Base-by-base conservation (phyloP, 2,329 filamentous ascomycete genomes). In the Fusarium luffae region DNA sequence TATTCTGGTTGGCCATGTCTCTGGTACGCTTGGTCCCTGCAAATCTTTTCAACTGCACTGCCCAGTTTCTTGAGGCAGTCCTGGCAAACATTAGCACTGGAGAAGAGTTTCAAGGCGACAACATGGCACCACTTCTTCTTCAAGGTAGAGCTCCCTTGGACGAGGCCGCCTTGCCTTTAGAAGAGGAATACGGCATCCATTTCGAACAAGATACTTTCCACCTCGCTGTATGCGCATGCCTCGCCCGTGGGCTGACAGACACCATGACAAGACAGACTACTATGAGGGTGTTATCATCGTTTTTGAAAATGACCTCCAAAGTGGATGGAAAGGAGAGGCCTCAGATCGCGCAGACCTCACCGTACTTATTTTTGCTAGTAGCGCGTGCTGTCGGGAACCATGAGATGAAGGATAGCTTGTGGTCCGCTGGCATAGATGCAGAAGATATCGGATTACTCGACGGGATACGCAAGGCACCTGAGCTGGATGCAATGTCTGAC, bases 1-100 rank as follows among this genome's bases (percentile, higher is more conserved):
- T 92, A 8, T 92, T 92, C 76, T 92, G 90, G 90, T 81, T 92
- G 34, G 89, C 89, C 12, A 86, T 92, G 69, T 90, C 89, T 4
- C 81, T 92, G 2, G 82, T 92, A 25, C 85, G 90, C 10, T 84
- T 92, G 4, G 88, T 91, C 18, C 89, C 90, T 5, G 81, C 85
- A 8, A 81, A 79, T 41, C 82, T 92, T 2, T 92, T 91, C 79
- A 91, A 90, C 76, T 90, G 87, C 74, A 85, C 89, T 6, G 89
- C 89, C 2, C 82, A 86, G 30, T 89, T 92, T 58, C 81, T 92
- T 2, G 89, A 91, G 71, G 85, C 89, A 4, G 87, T 91, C 2
- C 75, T 92, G 43, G 85, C 83, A 46, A 91, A 91, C 64, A 89
- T 92, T 63, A 86, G 86, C 60, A 87, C 86, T 3, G 85, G 86